Conservation (phyloP, 140 eudicot species). For the Cichorium intybus region DNA sequence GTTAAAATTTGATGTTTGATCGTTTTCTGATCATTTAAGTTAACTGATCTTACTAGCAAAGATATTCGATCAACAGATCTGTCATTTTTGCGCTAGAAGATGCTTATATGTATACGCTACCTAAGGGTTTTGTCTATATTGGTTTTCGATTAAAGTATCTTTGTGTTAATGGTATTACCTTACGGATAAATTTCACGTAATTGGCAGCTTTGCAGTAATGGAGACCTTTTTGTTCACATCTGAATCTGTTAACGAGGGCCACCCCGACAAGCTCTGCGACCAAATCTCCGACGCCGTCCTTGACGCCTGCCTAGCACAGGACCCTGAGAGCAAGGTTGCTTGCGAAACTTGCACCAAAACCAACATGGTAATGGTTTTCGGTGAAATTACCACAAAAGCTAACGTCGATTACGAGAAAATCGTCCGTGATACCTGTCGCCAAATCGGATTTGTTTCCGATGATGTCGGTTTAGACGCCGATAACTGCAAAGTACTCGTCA, state of each 20-base stretch:
- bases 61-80: background rate
- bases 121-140: too few relatives aligned
- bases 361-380: constrained; percentile 26
- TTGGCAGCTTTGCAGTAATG: constrained; percentile 3
- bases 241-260: constrained; percentile 25
- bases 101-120: too few relatives aligned
- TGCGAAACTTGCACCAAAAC: constrained; percentile 29
- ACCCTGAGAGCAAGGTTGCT: constrained; percentile 30
- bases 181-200: too few relatives aligned
- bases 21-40: background rate
- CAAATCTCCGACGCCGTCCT: constrained; percentile 27
- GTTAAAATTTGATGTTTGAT: too few relatives aligned
- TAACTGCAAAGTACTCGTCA: constrained; percentile 22
- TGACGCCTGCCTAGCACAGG: constrained; percentile 23
- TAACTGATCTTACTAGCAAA: background rate
- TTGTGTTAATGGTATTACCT: too few relatives aligned
- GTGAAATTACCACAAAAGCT: constrained; percentile 20
- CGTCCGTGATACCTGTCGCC: constrained; percentile 19
- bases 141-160: too few relatives aligned
- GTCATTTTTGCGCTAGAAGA: too few relatives aligned
- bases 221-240: constrained; percentile 24
- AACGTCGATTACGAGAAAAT: constrained; percentile 18
- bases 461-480: constrained; percentile 26
- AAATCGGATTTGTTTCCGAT: constrained; percentile 24
- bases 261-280: constrained; percentile 28